phyloP scores from a whole-genome alignment of 495 filamentous ascomycete species.

The Penicillium canescens region DNA sequence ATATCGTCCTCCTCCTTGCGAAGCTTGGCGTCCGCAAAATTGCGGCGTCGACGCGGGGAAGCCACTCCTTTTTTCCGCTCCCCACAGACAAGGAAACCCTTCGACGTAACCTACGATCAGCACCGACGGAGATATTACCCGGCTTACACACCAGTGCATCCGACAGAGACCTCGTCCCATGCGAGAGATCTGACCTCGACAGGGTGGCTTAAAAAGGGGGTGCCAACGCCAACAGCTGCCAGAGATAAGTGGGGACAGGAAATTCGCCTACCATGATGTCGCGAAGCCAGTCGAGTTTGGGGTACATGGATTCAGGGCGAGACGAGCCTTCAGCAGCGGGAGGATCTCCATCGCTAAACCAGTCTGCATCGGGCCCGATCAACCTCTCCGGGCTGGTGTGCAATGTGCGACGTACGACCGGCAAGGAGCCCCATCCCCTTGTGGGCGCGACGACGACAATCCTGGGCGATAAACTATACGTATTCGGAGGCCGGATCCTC shows the following conservation, averaged over 20 bases:
- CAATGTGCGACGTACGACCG: slow-evolving; percentile 90
- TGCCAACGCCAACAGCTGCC: neutral
- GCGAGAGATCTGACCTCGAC: slow-evolving; percentile 4
- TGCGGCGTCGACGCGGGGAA: slow-evolving; percentile 17
- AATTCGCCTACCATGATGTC: slow-evolving; percentile 36
- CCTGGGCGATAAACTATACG: slow-evolving; percentile 90
- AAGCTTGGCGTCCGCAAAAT: neutral
- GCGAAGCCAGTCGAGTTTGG: slow-evolving; percentile 48
- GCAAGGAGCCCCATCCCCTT: slow-evolving; percentile 83
- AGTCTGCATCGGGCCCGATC: slow-evolving; percentile 48
- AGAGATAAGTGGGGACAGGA: neutral
- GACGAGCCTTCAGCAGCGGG: slow-evolving; percentile 36
- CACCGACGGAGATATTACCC: slow-evolving; percentile 2
- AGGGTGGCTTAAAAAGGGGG: neutral
- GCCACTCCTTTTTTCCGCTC: slow-evolving; percentile 10
- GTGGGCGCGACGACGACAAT: slow-evolving; percentile 96
- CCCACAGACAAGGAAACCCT: slow-evolving; percentile 10
- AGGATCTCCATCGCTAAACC: slow-evolving; percentile 32
- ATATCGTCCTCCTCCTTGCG: neutral
- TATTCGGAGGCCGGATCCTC: slow-evolving; percentile 88
- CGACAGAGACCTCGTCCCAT: slow-evolving; percentile 4
- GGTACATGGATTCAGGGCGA: slow-evolving; percentile 33
- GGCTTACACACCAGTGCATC: slow-evolving; percentile 9
- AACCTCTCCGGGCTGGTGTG: slow-evolving; percentile 88
- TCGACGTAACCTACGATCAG: slow-evolving; percentile 11